Conservation (phyloP, 2,329 filamentous ascomycete genomes). For the Mollisiaceae sp. region DNA sequence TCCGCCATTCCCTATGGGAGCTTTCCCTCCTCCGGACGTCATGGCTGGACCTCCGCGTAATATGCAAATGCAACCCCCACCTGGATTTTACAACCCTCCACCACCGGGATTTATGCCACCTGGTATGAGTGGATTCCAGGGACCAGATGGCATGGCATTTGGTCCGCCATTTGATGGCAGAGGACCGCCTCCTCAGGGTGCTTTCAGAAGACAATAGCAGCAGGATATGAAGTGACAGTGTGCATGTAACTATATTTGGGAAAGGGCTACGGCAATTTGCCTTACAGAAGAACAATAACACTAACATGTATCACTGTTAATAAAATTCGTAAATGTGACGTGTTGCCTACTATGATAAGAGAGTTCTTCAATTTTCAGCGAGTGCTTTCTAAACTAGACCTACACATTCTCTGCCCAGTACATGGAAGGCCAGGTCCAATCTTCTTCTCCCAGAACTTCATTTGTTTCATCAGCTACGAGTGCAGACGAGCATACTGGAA, state of each 20-base stretch:
- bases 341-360: not conserved
- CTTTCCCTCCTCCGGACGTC: constrained; percentile 53
- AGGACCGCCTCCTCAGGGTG: constrained; percentile 58
- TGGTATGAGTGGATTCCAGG: constrained; percentile 61
- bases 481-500: too few species aligned
- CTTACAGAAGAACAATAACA: not conserved
- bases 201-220: constrained; percentile 47
- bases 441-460: too few species aligned
- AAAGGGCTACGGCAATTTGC: constrained; percentile 2
- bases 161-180: constrained; percentile 59
- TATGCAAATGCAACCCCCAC: constrained; percentile 59
- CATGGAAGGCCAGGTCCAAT: too few species aligned
- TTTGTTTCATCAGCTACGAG: too few species aligned
- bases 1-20: constrained; percentile 61
- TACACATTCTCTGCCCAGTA: too few species aligned
- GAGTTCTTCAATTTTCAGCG: not conserved
- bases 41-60: constrained; percentile 46
- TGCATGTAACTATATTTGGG: constrained; percentile 18
- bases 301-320: constrained; percentile 4
- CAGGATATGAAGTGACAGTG: constrained; percentile 21
- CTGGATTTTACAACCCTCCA: constrained; percentile 46
- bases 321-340: not conserved
- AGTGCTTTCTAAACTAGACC: not conserved
- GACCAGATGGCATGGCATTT: constrained; percentile 56
- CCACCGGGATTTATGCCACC: constrained; percentile 58